Percentiles rank a stretch among this genome's conserved stretches.
These are phyloP conservation scores for Lolium rigidum DNA, from an alignment of 176 grass and related monocot species.

Conservation along the genomic window DNA sequence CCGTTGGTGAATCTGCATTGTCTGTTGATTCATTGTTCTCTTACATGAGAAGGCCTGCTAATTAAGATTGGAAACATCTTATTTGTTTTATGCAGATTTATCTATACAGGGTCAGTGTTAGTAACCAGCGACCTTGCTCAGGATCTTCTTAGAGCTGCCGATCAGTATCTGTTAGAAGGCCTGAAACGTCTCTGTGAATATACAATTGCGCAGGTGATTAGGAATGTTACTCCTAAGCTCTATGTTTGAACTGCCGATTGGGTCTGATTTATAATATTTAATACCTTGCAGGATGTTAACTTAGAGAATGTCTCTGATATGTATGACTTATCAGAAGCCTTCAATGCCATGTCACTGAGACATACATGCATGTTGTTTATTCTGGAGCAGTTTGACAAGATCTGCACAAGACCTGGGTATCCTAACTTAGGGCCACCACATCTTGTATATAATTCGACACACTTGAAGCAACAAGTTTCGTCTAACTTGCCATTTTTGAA, in stretches of 20 bases:
- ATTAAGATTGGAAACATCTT: conserved; percentile 25
- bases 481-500: not conserved
- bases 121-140: conserved; percentile 84
- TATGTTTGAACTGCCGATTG: conserved; percentile 28
- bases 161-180: conserved; percentile 99
- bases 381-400: conserved; percentile 94
- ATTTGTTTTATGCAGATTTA: conserved; percentile 77
- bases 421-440: not conserved
- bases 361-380: conserved; percentile 96
- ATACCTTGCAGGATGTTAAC: conserved; percentile 80
- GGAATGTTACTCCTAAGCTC: conserved; percentile 10
- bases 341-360: conserved; percentile 90
- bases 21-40: conserved; percentile 14
- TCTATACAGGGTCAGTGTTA: conserved; percentile 92
- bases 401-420: conserved; percentile 82
- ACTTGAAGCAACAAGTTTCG: not conserved
- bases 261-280: conserved; percentile 43
- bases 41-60: conserved; percentile 23
- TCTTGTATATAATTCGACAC: not conserved
- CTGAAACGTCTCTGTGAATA: conserved; percentile 98
- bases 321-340: conserved; percentile 98
- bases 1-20: not conserved
- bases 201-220: conserved; percentile 86
- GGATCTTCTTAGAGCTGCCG: conserved; percentile 94
- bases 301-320: conserved; percentile 88